Evolutionary conservation across 352 stramenopile species (phyloP), one percentile per base, ranked within the genome.

Genomic region (Saprolegnia diclina): DNA sequence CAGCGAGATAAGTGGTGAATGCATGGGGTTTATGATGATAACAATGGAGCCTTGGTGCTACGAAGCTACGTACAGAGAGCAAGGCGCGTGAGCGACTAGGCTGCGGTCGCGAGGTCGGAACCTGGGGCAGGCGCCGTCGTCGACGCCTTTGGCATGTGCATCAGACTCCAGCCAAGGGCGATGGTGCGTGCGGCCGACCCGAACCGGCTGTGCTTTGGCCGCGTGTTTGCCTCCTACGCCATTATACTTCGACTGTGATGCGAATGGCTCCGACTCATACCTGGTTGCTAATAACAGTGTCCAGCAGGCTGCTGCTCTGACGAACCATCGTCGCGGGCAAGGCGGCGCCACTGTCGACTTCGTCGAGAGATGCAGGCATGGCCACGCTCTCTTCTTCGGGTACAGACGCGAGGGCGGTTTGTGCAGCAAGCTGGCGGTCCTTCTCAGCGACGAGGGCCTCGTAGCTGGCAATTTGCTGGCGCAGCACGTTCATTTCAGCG

Each of bases 201-300:
- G 35, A 59, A 59, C 35, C 52, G 52, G 19, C 52, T 59, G 24
- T 59, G 52, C 52, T 59, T 59, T 16, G 52, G 52, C 11, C 52
- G 52, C 13, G n/a, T 5, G 24, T n/a, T n/a, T 21, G 3, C 35
- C 24, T 59, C 35, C 52, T 59, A 24, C 9, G 11, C 52, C 11
- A n/a, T 13, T 2, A 2, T 19, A 59, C 52, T 16, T 2, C 1
- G 35, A 40, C 13, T 19, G 3, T 1, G 9, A 4, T n/a, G 19
- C 42, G 13, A 48, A 3, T 59, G 3, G 11, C 11, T 11, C 2
- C 11, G 35, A 59, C n/a, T n/a, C 24, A 19, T 24, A 59, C 52
- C 52, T 35, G 52, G 52, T n/a, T 40, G 13, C 11, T 19, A 40
- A 59, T 59, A 3, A 59, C 52, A 3, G 24, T 59, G 35, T 59